Percentiles rank a stretch among this genome's conserved stretches.
These are phyloP conservation scores for Triticum monococcum DNA, from an alignment of 176 grass and related monocot genomes.

Conservation along the genomic window DNA sequence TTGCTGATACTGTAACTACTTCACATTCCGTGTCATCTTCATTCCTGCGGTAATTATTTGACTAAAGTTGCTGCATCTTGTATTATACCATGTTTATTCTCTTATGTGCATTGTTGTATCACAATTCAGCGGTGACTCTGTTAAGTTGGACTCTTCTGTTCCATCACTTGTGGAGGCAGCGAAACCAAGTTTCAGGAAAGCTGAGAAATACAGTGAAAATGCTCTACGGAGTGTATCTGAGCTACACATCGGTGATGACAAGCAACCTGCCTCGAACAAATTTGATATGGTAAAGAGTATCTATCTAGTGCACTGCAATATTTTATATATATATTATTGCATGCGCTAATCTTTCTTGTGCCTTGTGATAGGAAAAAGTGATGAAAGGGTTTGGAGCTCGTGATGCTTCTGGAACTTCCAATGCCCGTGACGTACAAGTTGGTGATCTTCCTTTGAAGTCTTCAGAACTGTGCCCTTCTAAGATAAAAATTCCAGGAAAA, in stretches of 20 bases:
- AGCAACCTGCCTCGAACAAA: constrained; percentile 47
- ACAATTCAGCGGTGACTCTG: constrained; percentile 19
- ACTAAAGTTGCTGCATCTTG: neutral
- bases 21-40: constrained; percentile 34
- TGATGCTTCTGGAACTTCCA: constrained; percentile 37
- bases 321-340: constrained; percentile 3
- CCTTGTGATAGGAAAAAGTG: constrained; percentile 73
- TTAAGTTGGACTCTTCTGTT: constrained; percentile 31
- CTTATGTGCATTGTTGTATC: constrained; percentile 18
- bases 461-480: constrained; percentile 44
- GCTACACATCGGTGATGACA: constrained; percentile 76
- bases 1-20: constrained; percentile 2
- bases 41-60: constrained; percentile 39
- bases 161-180: constrained; percentile 16
- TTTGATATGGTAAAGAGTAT: constrained; percentile 80
- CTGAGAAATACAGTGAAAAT: constrained; percentile 72
- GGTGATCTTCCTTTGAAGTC: constrained; percentile 36
- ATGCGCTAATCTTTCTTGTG: neutral
- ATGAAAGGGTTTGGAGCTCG: constrained; percentile 79
- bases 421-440: constrained; percentile 28
- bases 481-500: constrained; percentile 70
- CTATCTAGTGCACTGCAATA: neutral
- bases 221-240: constrained; percentile 77
- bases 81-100: neutral
- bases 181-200: constrained; percentile 49